Evolutionary conservation across 2,329 filamentous ascomycete species (phyloP), one percentile per base, ranked within the genome.

Genomic region (Esteya vermicola): DNA sequence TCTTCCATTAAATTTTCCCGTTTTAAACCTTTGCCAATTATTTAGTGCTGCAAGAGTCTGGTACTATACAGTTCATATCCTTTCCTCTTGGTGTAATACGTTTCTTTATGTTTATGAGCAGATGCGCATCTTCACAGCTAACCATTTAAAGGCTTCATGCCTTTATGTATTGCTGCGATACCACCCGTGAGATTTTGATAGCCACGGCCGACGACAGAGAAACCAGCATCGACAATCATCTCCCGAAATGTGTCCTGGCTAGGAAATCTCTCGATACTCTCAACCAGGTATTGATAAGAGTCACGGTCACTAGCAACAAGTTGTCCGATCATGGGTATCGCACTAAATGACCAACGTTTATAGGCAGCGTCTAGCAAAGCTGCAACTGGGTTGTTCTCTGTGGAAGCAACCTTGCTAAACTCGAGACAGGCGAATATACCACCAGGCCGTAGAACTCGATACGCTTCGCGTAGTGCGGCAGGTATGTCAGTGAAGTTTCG

Each of bases 261-360:
- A 0, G 91, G 93, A 57, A 96, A 96, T 36, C 74, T 68, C 62
- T 95, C 88, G 58, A 98, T 98, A 59, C 88, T 95, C 69, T 98
- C 91, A 9, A 98, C 91, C 9, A 98, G 69, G 61, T 98, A 98
- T 67, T 98, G 91, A 60, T 98, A 98, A 57, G 85, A 94, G 54
- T 93, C 89, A 42, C 89, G 70, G 57, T 98, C 93, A 7, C 85
- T 85, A 2, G 91, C 89, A 14, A 98, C 88, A 45, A 98, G 56
- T 63, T 98, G 89, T 3, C 91, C 93, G 53, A 98, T 95, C 50
- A 98, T 60, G 0, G 91, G 91, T 48, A 98, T 98, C 12, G 85
- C 86, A 44, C 78, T 72, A 58, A 98, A 98, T 45, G 85, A 94
- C 88, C 93, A 98, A 43, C 82, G 73, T 69, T 94, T 93, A 63